Evolutionary conservation across 495 filamentous ascomycete genomes (phyloP), one percentile per base, ranked within the genome.

Genomic region (Tuber umbilicatum): DNA sequence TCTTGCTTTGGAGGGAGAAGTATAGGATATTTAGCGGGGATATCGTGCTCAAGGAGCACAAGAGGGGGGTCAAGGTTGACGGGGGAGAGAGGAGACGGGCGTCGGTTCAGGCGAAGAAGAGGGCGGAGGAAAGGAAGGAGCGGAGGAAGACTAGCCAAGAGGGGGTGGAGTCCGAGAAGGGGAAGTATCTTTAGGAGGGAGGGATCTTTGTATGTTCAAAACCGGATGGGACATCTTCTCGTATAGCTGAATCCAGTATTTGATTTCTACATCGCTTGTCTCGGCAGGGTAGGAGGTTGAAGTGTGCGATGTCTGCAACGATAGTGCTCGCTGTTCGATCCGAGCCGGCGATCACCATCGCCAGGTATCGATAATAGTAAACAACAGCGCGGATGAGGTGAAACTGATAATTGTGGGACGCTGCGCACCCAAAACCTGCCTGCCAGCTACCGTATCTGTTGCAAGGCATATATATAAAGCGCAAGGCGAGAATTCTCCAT

Each of bases 71-170:
- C 68, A 99, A 98, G 89, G 88, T 97, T 75, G 95, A 99, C 86
- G 95, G 95, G 80, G 95, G 95, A 86, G 95, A 99, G 85, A 89
- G 95, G 83, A 89, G 96, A 83, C 90, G 88, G 84, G 90, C 90
- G 27, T 91, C 97, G 85, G 90, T 98, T 68, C 86, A 93, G 82
- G 87, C 89, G 39, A 93, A 92, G 87, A 87, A 87, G 81, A 73
- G 77, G 38, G 78, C 78, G 19, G 78, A 69, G 39, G 74, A 74
- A 70, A 73, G 75, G 39, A 75, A 82, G 64, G 80, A 82, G 43
- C 73, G 70, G 68, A 78, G 81, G 55, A 73, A 74, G 70, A 73
- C 42, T 27, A 73, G 67, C 19, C 70, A 76, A 41, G 77, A 72
- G n/a, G 75, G 72, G 40, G 73, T 72, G 50, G 67, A 70, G 10